Percentiles rank a stretch among this genome's conserved stretches.
Evolutionary conservation across 306 rosid species (phyloP).

Genomic region (Albizia julibrissin): DNA sequence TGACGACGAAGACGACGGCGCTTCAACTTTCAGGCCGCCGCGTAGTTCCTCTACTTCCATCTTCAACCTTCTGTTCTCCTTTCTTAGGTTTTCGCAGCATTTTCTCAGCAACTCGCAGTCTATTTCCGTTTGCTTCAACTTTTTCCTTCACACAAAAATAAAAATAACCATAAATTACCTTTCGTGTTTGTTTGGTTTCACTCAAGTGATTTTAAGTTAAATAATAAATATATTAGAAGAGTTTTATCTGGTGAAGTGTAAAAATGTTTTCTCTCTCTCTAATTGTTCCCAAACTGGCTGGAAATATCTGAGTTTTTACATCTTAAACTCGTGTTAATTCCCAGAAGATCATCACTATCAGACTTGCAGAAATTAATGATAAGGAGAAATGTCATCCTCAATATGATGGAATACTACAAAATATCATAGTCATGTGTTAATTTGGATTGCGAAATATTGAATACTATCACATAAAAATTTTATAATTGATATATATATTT

Average conservation of each 20-base stretch:
- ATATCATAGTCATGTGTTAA: neutral
- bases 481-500: neutral
- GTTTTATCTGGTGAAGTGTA: no score
- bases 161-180: neutral
- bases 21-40: neutral
- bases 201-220: neutral
- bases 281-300: neutral
- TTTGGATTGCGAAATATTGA: neutral
- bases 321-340: neutral
- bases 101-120: neutral
- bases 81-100: neutral
- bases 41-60: neutral
- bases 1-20: neutral
- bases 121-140: neutral
- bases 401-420: neutral
- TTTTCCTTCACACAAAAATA: neutral
- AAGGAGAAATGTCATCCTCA: neutral
- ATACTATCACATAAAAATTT: neutral
- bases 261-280: no score
- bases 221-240: neutral
- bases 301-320: neutral
- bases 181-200: neutral
- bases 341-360: neutral
- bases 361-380: neutral
- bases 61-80: conserved; percentile 17